phyloP scores from a whole-genome alignment of 768 basidiomycete species.

The Pleurotus salmoneostramineus region DNA sequence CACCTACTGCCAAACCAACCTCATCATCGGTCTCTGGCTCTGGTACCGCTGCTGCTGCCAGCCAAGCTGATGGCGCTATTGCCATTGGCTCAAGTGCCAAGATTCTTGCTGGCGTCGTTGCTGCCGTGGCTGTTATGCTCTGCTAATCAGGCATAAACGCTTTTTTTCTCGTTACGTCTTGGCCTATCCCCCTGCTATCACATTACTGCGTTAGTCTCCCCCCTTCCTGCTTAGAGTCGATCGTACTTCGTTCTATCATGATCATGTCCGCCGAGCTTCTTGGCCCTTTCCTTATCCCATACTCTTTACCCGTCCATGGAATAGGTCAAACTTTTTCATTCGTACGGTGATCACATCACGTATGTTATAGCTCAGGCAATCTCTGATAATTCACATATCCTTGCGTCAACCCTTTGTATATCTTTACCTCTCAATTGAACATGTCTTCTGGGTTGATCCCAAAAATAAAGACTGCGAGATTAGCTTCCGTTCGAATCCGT shows the following conservation, averaged over 20 bases:
- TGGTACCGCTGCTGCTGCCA: slow-evolving; percentile 1
- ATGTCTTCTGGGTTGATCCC: not conserved
- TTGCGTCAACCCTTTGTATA: not conserved
- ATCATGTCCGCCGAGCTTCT: not conserved
- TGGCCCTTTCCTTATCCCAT: not conserved
- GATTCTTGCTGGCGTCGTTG: not conserved
- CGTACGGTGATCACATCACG: not conserved
- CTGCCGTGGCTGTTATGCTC: slow-evolving; percentile 5
- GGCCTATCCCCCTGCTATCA: not conserved
- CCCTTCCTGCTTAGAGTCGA: not conserved
- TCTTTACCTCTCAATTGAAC: not conserved
- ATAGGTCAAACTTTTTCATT: slow-evolving; percentile 3
- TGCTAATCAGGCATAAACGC: not conserved
- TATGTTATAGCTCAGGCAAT: not conserved
- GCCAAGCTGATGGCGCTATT: slow-evolving; percentile 2
- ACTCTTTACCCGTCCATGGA: not conserved
- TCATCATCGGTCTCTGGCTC: not conserved
- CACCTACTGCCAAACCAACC: slow-evolving; percentile 11
- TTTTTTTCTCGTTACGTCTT: not conserved
- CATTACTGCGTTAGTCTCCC: not conserved
- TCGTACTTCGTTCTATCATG: not conserved
- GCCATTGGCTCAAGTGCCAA: not conserved
- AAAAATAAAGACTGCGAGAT: too few species aligned
- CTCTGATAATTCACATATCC: not conserved
- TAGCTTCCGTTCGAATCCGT: too few species aligned